Evolutionary conservation across 2,329 filamentous ascomycete genomes (phyloP).

Genomic region (Penicillium freii): DNA sequence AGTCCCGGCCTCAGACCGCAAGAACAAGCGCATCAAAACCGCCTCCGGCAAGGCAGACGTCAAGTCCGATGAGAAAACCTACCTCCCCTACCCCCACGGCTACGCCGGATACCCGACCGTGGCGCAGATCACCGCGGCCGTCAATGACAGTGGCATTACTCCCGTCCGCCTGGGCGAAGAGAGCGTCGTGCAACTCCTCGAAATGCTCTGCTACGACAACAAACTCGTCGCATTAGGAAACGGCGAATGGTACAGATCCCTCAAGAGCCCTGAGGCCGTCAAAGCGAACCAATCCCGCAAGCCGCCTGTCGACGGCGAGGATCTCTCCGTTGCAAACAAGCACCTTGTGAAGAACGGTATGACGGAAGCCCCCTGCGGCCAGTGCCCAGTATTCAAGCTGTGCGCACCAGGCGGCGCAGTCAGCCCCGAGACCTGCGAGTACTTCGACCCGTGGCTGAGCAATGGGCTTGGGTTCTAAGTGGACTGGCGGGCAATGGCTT

Average conservation of each 20-base stretch:
- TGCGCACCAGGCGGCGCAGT: conserved; percentile 90
- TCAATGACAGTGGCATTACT: conserved; percentile 68
- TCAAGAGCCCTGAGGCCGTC: conserved; percentile 41
- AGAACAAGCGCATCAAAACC: conserved; percentile 44
- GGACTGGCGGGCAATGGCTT: background rate
- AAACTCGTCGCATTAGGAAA: conserved; percentile 65
- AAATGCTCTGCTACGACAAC: conserved; percentile 86
- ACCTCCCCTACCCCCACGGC: conserved; percentile 58
- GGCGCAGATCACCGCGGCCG: conserved; percentile 69
- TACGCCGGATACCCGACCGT: conserved; percentile 80
- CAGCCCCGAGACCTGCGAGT: conserved; percentile 84
- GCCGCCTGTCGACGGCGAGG: conserved; percentile 27
- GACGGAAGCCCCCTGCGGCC: conserved; percentile 85
- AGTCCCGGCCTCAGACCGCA: conserved; percentile 39
- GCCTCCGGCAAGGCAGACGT: conserved; percentile 33
- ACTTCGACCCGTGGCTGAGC: conserved; percentile 81
- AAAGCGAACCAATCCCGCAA: conserved; percentile 38
- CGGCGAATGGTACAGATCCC: conserved; percentile 50
- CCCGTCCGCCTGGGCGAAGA: conserved; percentile 67
- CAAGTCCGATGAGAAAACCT: conserved; percentile 35
- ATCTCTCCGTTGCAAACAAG: conserved; percentile 38
- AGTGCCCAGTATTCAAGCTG: conserved; percentile 88
- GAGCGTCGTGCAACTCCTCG: conserved; percentile 80
- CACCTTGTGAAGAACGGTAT: conserved; percentile 65
- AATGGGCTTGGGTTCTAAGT: conserved; percentile 38